Evolutionary conservation across 1,139 yeast genomes (phyloP).

Genomic region (Zygoascus hellenicus): DNA sequence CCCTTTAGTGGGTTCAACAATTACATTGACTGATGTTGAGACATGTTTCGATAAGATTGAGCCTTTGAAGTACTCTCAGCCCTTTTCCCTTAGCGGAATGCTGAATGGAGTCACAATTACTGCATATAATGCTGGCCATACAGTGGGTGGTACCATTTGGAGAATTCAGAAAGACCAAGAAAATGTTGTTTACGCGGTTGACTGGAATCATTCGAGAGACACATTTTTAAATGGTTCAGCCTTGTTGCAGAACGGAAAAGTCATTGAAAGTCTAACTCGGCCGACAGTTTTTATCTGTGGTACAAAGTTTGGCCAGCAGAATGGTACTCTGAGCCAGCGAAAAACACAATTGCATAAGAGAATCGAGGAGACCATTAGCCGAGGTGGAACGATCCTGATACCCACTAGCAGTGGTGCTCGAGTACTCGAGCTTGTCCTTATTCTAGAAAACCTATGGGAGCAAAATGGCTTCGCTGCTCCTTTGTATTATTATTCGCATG

Average conservation of each 20-base stretch:
- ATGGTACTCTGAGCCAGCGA: slow-evolving; percentile 58
- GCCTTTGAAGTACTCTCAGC: slow-evolving; percentile 73
- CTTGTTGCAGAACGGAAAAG: slow-evolving; percentile 46
- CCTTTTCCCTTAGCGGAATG: slow-evolving; percentile 37
- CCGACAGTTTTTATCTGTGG: slow-evolving; percentile 85
- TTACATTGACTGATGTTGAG: slow-evolving; percentile 74
- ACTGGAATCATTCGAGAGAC: slow-evolving; percentile 94
- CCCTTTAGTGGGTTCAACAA: slow-evolving; percentile 51
- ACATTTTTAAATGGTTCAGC: slow-evolving; percentile 79
- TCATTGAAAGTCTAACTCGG: slow-evolving; percentile 59
- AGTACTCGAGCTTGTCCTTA: slow-evolving; percentile 68
- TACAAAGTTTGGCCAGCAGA: slow-evolving; percentile 57
- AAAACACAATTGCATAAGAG: slow-evolving; percentile 53
- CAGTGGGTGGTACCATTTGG: slow-evolving; percentile 93
- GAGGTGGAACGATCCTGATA: slow-evolving; percentile 68
- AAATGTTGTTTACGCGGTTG: slow-evolving; percentile 77
- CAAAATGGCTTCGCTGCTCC: slow-evolving; percentile 54
- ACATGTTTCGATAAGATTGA: slow-evolving; percentile 65
- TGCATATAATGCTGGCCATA: slow-evolving; percentile 88
- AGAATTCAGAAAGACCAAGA: slow-evolving; percentile 67
- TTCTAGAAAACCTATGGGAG: slow-evolving; percentile 56
- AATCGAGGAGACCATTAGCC: slow-evolving; percentile 60
- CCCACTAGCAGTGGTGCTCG: slow-evolving; percentile 86
- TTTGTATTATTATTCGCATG: slow-evolving; percentile 65
- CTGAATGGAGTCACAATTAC: slow-evolving; percentile 64